phyloP scores from a whole-genome alignment of 495 filamentous ascomycete species.

The Thermothielavioides terrestris region DNA sequence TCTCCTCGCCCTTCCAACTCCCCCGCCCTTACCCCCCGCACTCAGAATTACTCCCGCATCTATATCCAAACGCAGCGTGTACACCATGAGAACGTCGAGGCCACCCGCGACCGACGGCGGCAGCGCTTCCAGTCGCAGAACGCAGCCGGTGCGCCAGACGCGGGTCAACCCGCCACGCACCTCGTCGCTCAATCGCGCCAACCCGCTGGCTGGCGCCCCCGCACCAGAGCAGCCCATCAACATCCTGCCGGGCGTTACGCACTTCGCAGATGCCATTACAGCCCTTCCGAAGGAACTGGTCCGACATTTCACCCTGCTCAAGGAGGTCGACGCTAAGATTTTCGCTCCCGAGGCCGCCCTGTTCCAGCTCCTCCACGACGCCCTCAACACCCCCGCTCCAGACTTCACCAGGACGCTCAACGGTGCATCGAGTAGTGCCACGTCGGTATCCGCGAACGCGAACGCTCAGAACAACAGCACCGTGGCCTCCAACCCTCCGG shows the following conservation, averaged over 20 bases:
- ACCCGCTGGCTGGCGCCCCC: slow-evolving; percentile 36
- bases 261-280: slow-evolving; percentile 87
- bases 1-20: neutral
- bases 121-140: slow-evolving; percentile 42
- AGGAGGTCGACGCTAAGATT: slow-evolving; percentile 95
- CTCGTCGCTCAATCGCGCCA: slow-evolving; percentile 36
- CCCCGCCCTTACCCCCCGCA: neutral
- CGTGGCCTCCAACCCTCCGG: slow-evolving; percentile 25
- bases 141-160: slow-evolving; percentile 52
- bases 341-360: slow-evolving; percentile 65
- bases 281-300: slow-evolving; percentile 92
- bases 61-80: neutral
- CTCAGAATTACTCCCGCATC: neutral
- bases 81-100: slow-evolving; percentile 46
- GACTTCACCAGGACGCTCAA: slow-evolving; percentile 31
- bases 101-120: slow-evolving; percentile 32
- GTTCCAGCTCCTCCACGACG: slow-evolving; percentile 56
- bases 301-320: slow-evolving; percentile 85
- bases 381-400: slow-evolving; percentile 51
- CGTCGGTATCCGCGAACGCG: slow-evolving; percentile 33
- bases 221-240: slow-evolving; percentile 44
- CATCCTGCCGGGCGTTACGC: slow-evolving; percentile 85
- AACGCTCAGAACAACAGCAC: slow-evolving; percentile 38
- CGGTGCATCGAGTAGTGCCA: slow-evolving; percentile 35
- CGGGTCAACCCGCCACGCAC: slow-evolving; percentile 47